A percentile compares a stretch with the other conserved stretches of the same genome.
Evolutionary conservation across 1,139 yeast genomes (phyloP).

Genomic region (Yueomyces sp.): DNA sequence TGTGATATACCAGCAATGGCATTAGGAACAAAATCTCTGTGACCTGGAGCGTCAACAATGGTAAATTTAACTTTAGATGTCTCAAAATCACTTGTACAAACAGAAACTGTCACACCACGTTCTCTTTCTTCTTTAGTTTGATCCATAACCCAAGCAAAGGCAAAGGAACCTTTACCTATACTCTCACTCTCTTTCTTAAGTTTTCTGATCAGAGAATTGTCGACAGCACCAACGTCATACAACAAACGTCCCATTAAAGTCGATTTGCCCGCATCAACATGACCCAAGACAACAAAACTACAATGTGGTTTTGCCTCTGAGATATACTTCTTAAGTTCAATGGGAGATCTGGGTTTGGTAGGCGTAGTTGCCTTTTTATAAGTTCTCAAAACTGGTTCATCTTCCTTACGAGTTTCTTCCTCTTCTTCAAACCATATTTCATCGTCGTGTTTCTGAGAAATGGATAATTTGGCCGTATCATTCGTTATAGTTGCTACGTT

Average conservation of each 20-base stretch:
- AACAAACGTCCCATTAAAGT: constrained; percentile 85
- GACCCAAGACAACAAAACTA: constrained; percentile 83
- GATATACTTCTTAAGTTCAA: constrained; percentile 25
- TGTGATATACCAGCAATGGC: constrained; percentile 97
- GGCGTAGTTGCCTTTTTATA: constrained; percentile 17
- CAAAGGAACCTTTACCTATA: constrained; percentile 85
- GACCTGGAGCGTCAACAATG: constrained; percentile 97
- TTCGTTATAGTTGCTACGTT: neutral
- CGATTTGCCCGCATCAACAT: constrained; percentile 96
- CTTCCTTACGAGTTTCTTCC: constrained; percentile 6
- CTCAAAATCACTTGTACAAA: constrained; percentile 74
- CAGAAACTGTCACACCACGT: constrained; percentile 89
- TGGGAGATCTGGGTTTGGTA: constrained; percentile 27
- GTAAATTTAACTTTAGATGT: constrained; percentile 57
- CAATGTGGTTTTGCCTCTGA: constrained; percentile 45
- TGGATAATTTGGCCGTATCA: neutral
- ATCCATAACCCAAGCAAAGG: constrained; percentile 96
- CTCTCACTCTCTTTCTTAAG: constrained; percentile 69
- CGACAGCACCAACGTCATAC: constrained; percentile 72
- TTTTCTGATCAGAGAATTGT: constrained; percentile 62
- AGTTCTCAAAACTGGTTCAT: constrained; percentile 7
- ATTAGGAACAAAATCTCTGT: constrained; percentile 93
- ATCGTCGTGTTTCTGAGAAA: neutral
- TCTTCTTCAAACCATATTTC: constrained; percentile 7
- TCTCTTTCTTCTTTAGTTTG: constrained; percentile 84